Evolutionary conservation across 2,329 filamentous ascomycete genomes (phyloP), one percentile per base, ranked within the genome.

Genomic region (Alternaria longipes): DNA sequence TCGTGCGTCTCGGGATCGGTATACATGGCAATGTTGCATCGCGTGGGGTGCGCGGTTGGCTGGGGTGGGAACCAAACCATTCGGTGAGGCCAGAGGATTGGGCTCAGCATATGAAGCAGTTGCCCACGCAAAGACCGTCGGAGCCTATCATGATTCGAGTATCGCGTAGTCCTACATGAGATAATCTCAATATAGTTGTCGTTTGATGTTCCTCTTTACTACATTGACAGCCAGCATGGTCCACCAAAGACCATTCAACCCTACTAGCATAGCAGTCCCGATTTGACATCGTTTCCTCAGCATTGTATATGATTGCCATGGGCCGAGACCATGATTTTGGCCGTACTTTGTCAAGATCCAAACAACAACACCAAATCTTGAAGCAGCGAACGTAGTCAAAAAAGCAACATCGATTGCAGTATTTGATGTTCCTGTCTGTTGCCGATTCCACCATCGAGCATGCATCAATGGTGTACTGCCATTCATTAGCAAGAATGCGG

Each of bases 331-430:
- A 50, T 50, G 46, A 34, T 50, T 14, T 18, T 50, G 28, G 12
- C 46, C 46, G n/a, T 50, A 50, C 14, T 50, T 50, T 12, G 26
- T 11, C 46, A 50, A 34, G n/a, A 50, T 34, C 46, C 46, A 50
- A 30, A 32, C 18, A 14, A 50, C 30, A 18, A 50, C 46, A 36
- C 46, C 46, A 2, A 50, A 50, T 16, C 46, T 34, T 36, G 30
- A 50, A 50, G 18, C 46, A 1, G 28, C 46, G 30, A 50, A 50
- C 22, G 12, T 24, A 32, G 28, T 30, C 28, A 34, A 24, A 26
- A 50, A 50, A 12, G 46, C 46, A 7, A 36, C 18, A 24, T 50
- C 46, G 7, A 50, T 4, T 14, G 12, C 14, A n/a, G 4, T 50
- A 8, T 36, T 50, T 4, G 30, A 14, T 34, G 26, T n/a, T 50